Evolutionary conservation across 1,284 basidiomycete species (phyloP), one percentile per base, ranked within the genome.

Genomic region (Papiliotrema terrestris): DNA sequence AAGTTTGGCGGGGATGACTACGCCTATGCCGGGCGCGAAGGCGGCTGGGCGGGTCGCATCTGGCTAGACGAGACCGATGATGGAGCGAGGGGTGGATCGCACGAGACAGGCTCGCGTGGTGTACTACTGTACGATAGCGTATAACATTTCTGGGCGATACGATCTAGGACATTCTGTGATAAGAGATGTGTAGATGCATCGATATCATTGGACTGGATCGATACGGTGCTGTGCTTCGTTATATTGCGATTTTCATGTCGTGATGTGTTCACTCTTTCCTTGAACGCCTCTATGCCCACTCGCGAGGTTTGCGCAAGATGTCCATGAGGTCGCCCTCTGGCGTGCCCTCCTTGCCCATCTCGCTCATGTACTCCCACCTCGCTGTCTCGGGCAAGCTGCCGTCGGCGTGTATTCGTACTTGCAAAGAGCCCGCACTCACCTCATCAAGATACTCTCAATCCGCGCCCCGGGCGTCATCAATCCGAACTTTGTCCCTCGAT

Each of bases 361-460:
- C 87, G 25, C 83, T 83, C 85, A 88, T 87, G 75, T 96, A 97
- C 78, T 97, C 93, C 93, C 93, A 97, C 58, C 91, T 81, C 29
- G 89, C 91, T 1, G 84, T 87, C 78, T 94, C 87, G 0, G 93
- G 94, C 55, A 97, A 72, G 71, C 72, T 74, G 47, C 38, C 17
- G 26, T 25, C 13, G 9, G 44, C 25, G 45, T 36, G 19, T 15
- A n/a, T 15, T 55, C 49, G 60, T n/a, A 45, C 59, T 52, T 41
- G 49, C 25, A 44, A 14, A 29, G 15, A 38, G 9, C 15, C 3
- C 17, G 17, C 42, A 41, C 23, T 49, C 66, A 71, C 64, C 87
- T 91, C 89, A 94, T 93, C 56, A 95, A 76, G 56, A 96, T 93
- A 71, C 89, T 92, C 80, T 97, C 94, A 22, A 95, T 87, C 58